A percentile compares a stretch with the other conserved stretches of the same genome.
These are phyloP conservation scores for Pezicula neosporulosa DNA, from an alignment of 2,329 filamentous ascomycete genomes.

Conservation along the genomic window DNA sequence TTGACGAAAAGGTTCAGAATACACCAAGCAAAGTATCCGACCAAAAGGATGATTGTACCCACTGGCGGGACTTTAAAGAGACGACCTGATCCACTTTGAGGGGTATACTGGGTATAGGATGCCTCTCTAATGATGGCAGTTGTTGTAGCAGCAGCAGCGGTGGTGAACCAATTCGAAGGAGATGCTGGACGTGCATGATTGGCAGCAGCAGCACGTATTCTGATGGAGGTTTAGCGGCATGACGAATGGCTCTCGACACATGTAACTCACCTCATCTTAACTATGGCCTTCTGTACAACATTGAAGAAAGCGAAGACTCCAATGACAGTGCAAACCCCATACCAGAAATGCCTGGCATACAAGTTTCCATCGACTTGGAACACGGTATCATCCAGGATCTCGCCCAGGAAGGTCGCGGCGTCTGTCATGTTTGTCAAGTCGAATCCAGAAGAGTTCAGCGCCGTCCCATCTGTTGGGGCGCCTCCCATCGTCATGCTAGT, in stretches of 20 bases:
- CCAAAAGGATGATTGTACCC: constrained; percentile 32
- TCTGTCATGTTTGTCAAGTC: constrained; percentile 33
- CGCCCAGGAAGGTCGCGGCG: constrained; percentile 29
- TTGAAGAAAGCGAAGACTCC: constrained; percentile 29
- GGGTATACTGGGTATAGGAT: constrained; percentile 30
- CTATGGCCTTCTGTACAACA: constrained; percentile 18
- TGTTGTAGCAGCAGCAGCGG: constrained; percentile 22
- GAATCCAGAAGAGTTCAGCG: constrained; percentile 30
- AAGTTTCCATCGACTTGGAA: constrained; percentile 31
- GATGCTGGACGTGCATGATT: constrained; percentile 26
- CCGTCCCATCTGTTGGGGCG: constrained; percentile 10
- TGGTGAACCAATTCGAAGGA: constrained; percentile 24
- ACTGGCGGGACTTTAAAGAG: constrained; percentile 25
- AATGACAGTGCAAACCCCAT: constrained; percentile 32
- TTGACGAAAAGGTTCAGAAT: constrained; percentile 35
- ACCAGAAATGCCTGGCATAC: constrained; percentile 36
- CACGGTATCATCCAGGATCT: constrained; percentile 32
- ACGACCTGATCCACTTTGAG: constrained; percentile 3
- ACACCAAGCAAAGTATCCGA: constrained; percentile 33
- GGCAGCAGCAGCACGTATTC: constrained; percentile 31
- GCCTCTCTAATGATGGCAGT: constrained; percentile 31
- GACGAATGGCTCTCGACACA: background rate
- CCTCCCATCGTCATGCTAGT: constrained; percentile 18
- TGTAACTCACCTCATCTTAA: constrained; percentile 22
- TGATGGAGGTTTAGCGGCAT: constrained; percentile 6